phyloP scores from a whole-genome alignment of 2,329 filamentous ascomycete genomes.

The Colletotrichum brevisporum region DNA sequence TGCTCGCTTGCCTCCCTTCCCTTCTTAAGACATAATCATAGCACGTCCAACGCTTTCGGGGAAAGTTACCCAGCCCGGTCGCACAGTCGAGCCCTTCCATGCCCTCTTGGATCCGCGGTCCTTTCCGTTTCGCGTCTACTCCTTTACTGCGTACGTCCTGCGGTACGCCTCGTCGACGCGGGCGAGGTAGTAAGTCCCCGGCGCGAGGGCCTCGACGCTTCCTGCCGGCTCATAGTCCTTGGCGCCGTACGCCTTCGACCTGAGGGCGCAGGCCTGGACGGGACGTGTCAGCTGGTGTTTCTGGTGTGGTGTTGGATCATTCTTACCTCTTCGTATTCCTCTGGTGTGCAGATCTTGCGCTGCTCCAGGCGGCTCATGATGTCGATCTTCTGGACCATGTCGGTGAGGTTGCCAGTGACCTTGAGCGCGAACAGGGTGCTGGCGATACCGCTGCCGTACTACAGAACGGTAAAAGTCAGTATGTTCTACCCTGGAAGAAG shows the following conservation, averaged over 20 bases:
- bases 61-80: no score
- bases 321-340: constrained; percentile 21
- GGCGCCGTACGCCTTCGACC: constrained; percentile 25
- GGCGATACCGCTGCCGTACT: constrained; percentile 26
- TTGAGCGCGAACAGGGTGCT: constrained; percentile 29
- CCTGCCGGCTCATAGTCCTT: constrained; percentile 14
- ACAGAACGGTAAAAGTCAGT: no score
- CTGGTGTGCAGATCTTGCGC: constrained; percentile 15
- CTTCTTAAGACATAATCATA: no score
- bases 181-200: constrained; percentile 13
- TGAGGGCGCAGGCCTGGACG: constrained; percentile 16
- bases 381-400: constrained; percentile 28
- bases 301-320: background rate
- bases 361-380: constrained; percentile 16
- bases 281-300: background rate
- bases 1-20: no score
- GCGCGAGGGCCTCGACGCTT: constrained; percentile 12
- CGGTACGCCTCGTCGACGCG: constrained; percentile 15
- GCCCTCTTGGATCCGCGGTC: no score
- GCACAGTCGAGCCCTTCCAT: no score
- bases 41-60: no score
- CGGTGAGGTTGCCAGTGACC: constrained; percentile 21
- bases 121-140: background rate
- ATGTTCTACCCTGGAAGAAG: background rate
- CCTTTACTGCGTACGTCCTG: constrained; percentile 10